Evolutionary conservation across 495 filamentous ascomycete species (phyloP).

Genomic region (Friedmanniomyces simplex): DNA sequence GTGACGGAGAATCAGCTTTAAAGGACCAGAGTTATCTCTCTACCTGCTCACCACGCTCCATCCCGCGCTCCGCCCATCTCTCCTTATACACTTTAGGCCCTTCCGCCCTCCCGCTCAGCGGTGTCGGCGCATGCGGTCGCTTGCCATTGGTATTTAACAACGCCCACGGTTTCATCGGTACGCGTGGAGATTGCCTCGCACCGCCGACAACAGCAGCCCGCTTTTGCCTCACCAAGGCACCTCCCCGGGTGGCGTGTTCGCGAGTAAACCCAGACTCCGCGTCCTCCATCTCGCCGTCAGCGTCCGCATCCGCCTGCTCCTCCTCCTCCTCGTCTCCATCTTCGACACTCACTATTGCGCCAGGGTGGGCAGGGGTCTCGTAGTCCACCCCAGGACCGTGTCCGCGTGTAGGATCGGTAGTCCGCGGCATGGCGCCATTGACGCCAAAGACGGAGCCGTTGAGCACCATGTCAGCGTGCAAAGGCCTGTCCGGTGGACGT

Average conservation of each 20-base stretch:
- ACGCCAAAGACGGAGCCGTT: constrained; percentile 14
- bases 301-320: constrained; percentile 1
- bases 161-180: not conserved
- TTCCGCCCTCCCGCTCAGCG: not conserved
- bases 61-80: not conserved
- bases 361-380: constrained; percentile 11
- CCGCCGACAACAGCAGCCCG: not conserved
- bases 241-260: not conserved
- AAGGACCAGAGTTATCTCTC: not conserved
- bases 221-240: not conserved
- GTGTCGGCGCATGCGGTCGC: not conserved
- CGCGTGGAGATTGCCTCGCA: too few species aligned
- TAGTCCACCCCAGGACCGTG: not conserved
- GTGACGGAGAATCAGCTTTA: too few species aligned
- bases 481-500: not conserved
- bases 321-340: constrained; percentile 1
- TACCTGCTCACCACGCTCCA: not conserved
- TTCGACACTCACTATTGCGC: constrained; percentile 5
- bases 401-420: not conserved
- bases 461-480: constrained; percentile 7
- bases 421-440: constrained; percentile 11
- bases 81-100: constrained; percentile 3
- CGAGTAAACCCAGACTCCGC: not conserved
- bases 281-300: not conserved
- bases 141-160: constrained; percentile 7